Percentiles rank a stretch among this genome's conserved stretches.
Conservation (phyloP, 805 yeast species). For the Candida suzukii region DNA sequence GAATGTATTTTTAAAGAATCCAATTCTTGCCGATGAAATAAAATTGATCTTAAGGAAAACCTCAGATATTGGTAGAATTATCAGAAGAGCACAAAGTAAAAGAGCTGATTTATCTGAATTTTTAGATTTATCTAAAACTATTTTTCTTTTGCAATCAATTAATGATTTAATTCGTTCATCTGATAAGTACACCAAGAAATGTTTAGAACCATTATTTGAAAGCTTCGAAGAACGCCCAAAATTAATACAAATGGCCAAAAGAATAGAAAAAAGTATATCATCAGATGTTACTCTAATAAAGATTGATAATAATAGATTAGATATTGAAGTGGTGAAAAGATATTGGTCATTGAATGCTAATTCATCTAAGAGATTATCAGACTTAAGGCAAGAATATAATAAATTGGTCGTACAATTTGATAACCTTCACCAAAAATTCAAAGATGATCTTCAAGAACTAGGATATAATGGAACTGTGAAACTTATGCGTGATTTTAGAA, state of each 20-base stretch:
- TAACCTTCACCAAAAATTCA: constrained; percentile 5
- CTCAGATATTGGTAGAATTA: constrained; percentile 51
- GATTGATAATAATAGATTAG: constrained; percentile 11
- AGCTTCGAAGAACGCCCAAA: constrained; percentile 8
- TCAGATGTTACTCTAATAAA: constrained; percentile 11
- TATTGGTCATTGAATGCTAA: constrained; percentile 19
- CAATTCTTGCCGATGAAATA: constrained; percentile 22
- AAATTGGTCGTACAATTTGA: constrained; percentile 7
- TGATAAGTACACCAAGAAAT: constrained; percentile 2
- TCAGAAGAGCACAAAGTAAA: constrained; percentile 48
- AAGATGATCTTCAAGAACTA: constrained; percentile 2
- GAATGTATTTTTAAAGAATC: constrained; percentile 29
- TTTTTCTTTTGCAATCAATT: constrained; percentile 22
- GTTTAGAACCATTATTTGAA: constrained; percentile 14
- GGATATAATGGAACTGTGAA: constrained; percentile 19
- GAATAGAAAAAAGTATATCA: constrained; percentile 21
- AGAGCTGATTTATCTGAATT: constrained; percentile 23
- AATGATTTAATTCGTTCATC: constrained; percentile 6
- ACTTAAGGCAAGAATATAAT: constrained; percentile 15
- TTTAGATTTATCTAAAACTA: constrained; percentile 21
- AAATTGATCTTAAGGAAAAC: constrained; percentile 34
- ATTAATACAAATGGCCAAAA: constrained; percentile 16
- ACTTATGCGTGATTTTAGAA: constrained; percentile 18
- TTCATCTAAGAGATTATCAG: constrained; percentile 13
- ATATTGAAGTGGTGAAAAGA: constrained; percentile 16